A percentile compares a stretch with the other conserved stretches of the same genome.
These are phyloP conservation scores for Peniophora sp. DNA, from an alignment of 1,284 basidiomycete genomes.

Conservation along the genomic window DNA sequence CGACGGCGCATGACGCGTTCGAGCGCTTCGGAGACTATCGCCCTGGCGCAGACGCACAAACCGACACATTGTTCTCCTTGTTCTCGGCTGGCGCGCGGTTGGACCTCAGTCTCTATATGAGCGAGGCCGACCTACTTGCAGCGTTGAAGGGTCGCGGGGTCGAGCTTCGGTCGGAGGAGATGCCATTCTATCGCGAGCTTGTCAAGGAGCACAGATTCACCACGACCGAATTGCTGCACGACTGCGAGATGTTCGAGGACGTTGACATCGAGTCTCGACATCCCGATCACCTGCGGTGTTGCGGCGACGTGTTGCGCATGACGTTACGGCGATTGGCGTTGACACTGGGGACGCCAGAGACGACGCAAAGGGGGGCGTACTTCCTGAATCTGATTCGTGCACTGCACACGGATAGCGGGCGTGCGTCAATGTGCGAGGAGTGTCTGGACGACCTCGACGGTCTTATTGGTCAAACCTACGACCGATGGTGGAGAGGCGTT, in stretches of 20 bases:
- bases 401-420: neutral
- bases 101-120: neutral
- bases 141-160: neutral
- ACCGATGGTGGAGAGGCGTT: conserved; percentile 9
- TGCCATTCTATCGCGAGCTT: neutral
- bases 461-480: conserved; percentile 6
- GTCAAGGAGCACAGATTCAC: neutral
- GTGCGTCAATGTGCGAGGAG: neutral
- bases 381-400: neutral
- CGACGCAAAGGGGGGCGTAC: neutral
- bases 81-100: neutral
- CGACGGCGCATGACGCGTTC: neutral
- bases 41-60: neutral
- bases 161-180: neutral
- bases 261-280: neutral
- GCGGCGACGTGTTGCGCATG: neutral
- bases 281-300: neutral
- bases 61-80: neutral
- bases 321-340: neutral
- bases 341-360: neutral
- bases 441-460: conserved; percentile 9
- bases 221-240: neutral
- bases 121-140: neutral
- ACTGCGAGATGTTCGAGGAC: neutral
- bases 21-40: neutral